These are phyloP conservation scores for Globisporangium canariense DNA, from an alignment of 352 stramenopile genomes.

Conservation along the genomic window DNA sequence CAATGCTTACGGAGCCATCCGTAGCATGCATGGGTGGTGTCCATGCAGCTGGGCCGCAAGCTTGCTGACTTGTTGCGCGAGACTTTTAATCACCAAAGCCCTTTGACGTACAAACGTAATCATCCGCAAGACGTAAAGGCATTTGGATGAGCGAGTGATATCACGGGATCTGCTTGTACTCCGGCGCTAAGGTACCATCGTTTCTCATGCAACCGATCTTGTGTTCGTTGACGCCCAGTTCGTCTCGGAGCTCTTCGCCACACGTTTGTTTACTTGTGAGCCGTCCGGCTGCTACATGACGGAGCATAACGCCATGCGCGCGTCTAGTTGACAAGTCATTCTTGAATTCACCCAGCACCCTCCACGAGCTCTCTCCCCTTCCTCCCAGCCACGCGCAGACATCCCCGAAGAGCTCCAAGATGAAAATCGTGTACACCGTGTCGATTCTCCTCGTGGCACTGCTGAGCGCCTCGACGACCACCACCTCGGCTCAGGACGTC, in stretches of 20 bases:
- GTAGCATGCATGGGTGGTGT: neutral
- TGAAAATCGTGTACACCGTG: conserved; percentile 11
- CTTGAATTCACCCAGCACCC: neutral
- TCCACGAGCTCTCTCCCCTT: neutral
- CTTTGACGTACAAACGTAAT: neutral
- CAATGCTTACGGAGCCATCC: neutral
- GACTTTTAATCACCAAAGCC: neutral
- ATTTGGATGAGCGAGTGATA: neutral
- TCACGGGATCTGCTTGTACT: neutral
- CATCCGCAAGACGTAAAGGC: neutral
- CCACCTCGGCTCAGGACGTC: conserved; percentile 5
- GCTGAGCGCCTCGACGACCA: conserved; percentile 6
- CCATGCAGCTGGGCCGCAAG: neutral
- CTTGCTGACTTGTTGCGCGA: neutral
- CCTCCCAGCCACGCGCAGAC: neutral
- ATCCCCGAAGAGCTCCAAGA: neutral
- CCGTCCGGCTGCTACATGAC: neutral
- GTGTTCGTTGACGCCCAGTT: neutral
- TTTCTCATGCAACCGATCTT: neutral
- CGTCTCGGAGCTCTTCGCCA: neutral
- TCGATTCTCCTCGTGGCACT: conserved; percentile 7
- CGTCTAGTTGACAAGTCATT: neutral
- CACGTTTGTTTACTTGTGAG: neutral
- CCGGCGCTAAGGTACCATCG: neutral
- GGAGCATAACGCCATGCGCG: neutral